Conservation (phyloP, 805 yeast genomes). For the Osmozyma mogii region DNA sequence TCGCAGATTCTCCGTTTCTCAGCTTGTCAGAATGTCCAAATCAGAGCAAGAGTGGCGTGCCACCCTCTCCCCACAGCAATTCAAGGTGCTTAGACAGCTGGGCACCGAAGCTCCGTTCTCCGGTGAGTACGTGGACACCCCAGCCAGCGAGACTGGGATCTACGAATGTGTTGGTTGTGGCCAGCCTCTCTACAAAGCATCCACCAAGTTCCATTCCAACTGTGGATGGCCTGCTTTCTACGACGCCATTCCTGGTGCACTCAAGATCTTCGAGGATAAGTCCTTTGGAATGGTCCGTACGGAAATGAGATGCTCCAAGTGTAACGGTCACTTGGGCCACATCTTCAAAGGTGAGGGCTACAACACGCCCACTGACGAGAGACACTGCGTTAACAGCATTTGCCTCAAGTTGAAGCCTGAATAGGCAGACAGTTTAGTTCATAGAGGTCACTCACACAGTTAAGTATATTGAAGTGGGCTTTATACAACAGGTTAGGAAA, state of each 20-base stretch:
- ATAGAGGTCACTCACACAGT: no score
- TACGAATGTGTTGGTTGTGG: slow-evolving; percentile 85
- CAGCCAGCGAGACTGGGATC: slow-evolving; percentile 48
- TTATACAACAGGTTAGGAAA: no score
- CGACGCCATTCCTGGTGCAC: slow-evolving; percentile 77
- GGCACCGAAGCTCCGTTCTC: slow-evolving; percentile 64
- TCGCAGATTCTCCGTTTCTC: no score
- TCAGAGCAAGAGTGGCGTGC: slow-evolving; percentile 74
- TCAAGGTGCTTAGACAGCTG: slow-evolving; percentile 64
- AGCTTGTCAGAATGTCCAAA: slow-evolving; percentile 23
- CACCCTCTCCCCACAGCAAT: slow-evolving; percentile 65
- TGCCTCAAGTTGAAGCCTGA: slow-evolving; percentile 67
- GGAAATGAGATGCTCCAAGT: slow-evolving; percentile 80
- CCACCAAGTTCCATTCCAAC: slow-evolving; percentile 78
- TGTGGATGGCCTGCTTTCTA: slow-evolving; percentile 99
- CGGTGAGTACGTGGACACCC: slow-evolving; percentile 51
- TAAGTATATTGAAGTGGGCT: no score
- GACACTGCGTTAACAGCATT: slow-evolving; percentile 92
- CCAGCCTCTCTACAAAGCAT: slow-evolving; percentile 68
- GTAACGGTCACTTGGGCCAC: slow-evolving; percentile 96
- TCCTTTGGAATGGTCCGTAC: slow-evolving; percentile 74
- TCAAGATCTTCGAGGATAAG: slow-evolving; percentile 51
- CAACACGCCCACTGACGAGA: slow-evolving; percentile 76
- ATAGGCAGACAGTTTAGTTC: no score
- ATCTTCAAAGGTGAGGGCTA: slow-evolving; percentile 92